A percentile compares a stretch with the other conserved stretches of the same genome.
Conservation (phyloP, 345 rosid species). For the Syzygium aromaticum region DNA sequence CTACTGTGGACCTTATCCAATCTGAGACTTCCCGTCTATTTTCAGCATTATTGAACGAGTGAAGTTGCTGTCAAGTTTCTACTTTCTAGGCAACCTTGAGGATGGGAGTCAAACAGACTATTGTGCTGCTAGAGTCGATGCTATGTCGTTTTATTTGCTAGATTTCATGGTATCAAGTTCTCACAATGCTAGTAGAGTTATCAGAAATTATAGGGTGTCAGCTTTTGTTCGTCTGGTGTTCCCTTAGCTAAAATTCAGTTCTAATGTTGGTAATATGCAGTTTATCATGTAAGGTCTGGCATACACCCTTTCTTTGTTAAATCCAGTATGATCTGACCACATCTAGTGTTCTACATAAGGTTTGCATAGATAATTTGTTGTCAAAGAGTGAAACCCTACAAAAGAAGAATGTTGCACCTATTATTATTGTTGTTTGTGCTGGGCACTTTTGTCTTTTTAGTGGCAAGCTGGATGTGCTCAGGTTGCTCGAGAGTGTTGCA, state of each 20-base stretch:
- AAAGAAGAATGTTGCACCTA: background rate
- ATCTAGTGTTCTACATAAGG: background rate
- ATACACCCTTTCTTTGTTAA: background rate
- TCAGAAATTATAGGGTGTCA: background rate
- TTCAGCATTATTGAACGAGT: background rate
- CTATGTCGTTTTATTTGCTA: background rate
- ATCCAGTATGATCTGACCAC: background rate
- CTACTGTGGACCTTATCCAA: background rate
- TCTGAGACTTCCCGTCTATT: background rate
- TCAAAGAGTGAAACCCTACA: background rate
- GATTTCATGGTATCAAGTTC: background rate
- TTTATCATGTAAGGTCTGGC: background rate
- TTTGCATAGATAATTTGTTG: background rate
- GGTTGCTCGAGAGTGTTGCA: background rate
- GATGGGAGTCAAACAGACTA: background rate
- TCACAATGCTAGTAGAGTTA: background rate
- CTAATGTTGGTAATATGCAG: background rate
- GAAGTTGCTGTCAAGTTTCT: background rate
- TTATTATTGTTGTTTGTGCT: background rate
- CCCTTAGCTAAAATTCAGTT: background rate
- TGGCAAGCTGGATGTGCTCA: background rate
- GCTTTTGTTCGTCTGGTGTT: background rate
- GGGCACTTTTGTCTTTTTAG: background rate
- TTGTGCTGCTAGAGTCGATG: background rate
- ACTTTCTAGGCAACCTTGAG: background rate